Evolutionary conservation across 257 asterid species (phyloP).

Genomic region (Nicotiana otophora): DNA sequence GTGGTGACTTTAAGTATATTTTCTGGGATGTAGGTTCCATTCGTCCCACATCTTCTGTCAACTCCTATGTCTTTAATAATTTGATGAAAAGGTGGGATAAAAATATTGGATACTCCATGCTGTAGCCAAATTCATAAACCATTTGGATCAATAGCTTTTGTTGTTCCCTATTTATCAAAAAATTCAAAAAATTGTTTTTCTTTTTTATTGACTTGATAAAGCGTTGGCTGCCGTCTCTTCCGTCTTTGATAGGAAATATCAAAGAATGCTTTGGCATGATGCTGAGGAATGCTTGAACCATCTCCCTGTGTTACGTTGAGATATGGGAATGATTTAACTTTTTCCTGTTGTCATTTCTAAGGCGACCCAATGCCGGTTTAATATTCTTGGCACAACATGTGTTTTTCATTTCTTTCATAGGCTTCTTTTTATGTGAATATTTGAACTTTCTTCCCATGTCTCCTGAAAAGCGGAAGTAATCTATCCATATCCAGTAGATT

Average conservation of each 20-base stretch:
- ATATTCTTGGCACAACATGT: not conserved
- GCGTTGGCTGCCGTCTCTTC: not conserved
- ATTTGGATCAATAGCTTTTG: not conserved
- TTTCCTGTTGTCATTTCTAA: not conserved
- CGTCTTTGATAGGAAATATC: not conserved
- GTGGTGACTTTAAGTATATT: constrained; percentile 5
- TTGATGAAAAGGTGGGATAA: not conserved
- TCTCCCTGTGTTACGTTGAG: not conserved
- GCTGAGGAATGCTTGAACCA: not conserved
- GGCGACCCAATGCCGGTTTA: not conserved
- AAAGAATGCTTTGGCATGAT: constrained; percentile 2
- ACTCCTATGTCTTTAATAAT: constrained; percentile 3
- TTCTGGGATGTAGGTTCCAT: constrained; percentile 9
- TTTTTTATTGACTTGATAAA: not conserved
- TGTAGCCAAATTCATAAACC: not conserved
- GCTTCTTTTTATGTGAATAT: not conserved
- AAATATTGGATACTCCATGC: not conserved
- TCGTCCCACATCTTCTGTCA: not conserved
- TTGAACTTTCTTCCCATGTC: not conserved
- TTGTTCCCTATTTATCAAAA: not conserved
- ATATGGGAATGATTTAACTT: not conserved
- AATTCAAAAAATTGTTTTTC: not conserved
- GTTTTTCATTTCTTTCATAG: not conserved
- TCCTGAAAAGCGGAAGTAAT: not conserved
- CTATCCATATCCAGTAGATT: not conserved